phyloP scores from a whole-genome alignment of 345 rosid genomes.

The Citrus cavaleriei region DNA sequence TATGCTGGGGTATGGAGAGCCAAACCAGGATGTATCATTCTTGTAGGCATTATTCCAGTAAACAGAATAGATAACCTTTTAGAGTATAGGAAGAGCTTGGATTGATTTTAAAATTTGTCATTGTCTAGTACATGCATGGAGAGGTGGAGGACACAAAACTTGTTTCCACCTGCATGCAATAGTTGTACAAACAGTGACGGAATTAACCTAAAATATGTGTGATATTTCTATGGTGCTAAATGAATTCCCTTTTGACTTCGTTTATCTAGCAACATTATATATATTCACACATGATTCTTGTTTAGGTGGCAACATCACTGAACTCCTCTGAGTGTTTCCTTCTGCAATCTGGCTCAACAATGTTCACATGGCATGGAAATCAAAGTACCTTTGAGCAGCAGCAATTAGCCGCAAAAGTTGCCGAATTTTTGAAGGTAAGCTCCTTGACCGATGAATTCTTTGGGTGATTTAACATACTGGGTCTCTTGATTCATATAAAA shows the following conservation, averaged over 20 bases:
- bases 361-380: slow-evolving; percentile 94
- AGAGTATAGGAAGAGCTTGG: background rate
- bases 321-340: slow-evolving; percentile 85
- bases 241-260: background rate
- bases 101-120: background rate
- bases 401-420: slow-evolving; percentile 76
- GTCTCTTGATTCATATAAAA: background rate
- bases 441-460: background rate
- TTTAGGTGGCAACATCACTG: slow-evolving; percentile 82
- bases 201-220: background rate
- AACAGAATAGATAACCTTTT: background rate
- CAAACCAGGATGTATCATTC: background rate
- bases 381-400: slow-evolving; percentile 92
- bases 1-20: background rate
- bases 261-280: background rate
- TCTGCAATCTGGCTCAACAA: slow-evolving; percentile 90
- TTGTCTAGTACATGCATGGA: background rate
- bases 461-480: background rate
- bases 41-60: background rate
- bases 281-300: slow-evolving; percentile 13
- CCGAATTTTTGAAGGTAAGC: slow-evolving; percentile 84
- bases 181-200: background rate
- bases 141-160: background rate
- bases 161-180: background rate
- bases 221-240: background rate